Evolutionary conservation across 345 rosid genomes (phyloP).

Genomic region (Bretschneidera sinensis): DNA sequence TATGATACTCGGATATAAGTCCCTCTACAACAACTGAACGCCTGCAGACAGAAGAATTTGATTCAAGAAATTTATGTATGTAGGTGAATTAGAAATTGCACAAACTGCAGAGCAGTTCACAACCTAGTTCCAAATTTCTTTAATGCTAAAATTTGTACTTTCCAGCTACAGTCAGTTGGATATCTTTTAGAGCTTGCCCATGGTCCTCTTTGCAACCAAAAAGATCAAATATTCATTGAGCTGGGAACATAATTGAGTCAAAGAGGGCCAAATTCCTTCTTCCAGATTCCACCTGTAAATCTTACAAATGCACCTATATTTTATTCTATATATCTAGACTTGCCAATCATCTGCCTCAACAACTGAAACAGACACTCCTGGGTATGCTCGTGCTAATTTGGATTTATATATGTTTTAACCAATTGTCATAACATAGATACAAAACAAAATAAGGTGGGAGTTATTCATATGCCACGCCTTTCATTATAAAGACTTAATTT

Average conservation of each 20-base stretch:
- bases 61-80: too few species aligned
- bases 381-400: not conserved
- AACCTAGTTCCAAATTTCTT: too few species aligned
- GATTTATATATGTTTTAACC: not conserved
- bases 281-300: not conserved
- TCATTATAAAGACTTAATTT: too few species aligned
- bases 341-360: not conserved
- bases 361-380: not conserved
- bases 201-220: too few species aligned
- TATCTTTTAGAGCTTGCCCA: too few species aligned
- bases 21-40: conserved; percentile 62
- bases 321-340: not conserved
- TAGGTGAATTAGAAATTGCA: too few species aligned
- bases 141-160: too few species aligned
- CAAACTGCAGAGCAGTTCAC: too few species aligned
- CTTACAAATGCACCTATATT: not conserved
- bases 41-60: conserved; percentile 39
- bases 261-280: not conserved
- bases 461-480: too few species aligned
- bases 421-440: not conserved
- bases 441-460: not conserved
- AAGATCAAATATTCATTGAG: too few species aligned
- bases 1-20: conserved; percentile 56
- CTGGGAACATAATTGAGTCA: not conserved
- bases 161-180: too few species aligned